These are phyloP conservation scores for Funneliformis caledonium DNA, from an alignment of 371 early-diverging fungal genomes.

Conservation along the genomic window DNA sequence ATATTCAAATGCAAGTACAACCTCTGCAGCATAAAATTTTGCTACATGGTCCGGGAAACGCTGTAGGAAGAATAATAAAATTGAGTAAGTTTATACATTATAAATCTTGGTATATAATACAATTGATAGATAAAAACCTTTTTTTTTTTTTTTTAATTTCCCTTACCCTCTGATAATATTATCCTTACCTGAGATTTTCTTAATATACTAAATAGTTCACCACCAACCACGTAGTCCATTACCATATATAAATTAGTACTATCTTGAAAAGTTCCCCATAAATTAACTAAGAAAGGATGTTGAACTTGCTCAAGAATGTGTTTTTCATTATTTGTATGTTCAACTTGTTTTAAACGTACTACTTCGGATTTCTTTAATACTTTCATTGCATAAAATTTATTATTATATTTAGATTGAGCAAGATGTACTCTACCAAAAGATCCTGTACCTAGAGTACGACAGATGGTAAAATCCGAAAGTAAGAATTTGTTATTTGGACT, in stretches of 20 bases:
- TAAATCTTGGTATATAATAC: neutral
- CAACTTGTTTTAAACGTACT: conserved; percentile 94
- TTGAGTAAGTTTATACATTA: neutral
- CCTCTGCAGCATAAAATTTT: conserved; percentile 79
- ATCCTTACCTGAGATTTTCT: conserved; percentile 64
- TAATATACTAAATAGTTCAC: conserved; percentile 89
- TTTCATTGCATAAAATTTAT: conserved; percentile 95
- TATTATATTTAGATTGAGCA: conserved; percentile 74
- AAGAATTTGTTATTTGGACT: conserved; percentile 56
- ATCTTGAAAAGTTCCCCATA: conserved; percentile 93
- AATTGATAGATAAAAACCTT: neutral
- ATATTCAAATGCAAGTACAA: conserved; percentile 82
- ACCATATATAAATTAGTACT: conserved; percentile 84
- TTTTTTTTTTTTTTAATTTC: neutral
- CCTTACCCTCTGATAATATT: neutral
- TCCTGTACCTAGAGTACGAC: conserved; percentile 93
- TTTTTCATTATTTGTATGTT: conserved; percentile 97
- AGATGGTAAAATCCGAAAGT: conserved; percentile 70
- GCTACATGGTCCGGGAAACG: conserved; percentile 91
- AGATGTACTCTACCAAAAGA: conserved; percentile 99
- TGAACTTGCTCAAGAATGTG: conserved; percentile 85
- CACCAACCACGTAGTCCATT: conserved; percentile 95
- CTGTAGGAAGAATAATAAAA: conserved; percentile 42
- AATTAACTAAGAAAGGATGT: conserved; percentile 94
- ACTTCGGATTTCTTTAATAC: conserved; percentile 95